phyloP scores from a whole-genome alignment of 306 rosid genomes.

The cucumber (Cucumis sativus) region DNA sequence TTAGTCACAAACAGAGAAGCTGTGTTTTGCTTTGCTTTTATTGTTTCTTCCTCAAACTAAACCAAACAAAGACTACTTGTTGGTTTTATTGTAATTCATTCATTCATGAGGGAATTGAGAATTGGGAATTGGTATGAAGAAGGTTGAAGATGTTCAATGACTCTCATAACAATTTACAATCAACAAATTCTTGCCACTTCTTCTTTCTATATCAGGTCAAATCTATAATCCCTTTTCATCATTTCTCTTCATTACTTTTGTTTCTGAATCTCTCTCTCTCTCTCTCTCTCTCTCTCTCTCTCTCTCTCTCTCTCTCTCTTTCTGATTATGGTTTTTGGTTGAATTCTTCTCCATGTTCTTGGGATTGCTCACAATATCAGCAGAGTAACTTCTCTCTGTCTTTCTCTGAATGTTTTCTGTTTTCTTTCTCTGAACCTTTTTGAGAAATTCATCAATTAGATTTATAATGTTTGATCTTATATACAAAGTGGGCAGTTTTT shows the following conservation, averaged over 20 bases:
- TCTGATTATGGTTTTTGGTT: neutral
- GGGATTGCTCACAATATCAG: neutral
- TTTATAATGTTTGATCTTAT: neutral
- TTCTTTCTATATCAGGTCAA: constrained; percentile 6
- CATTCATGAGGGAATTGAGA: neutral
- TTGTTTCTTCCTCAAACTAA: constrained; percentile 26
- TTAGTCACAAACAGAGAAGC: neutral
- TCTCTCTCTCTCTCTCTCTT: too few relatives aligned
- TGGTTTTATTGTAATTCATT: neutral
- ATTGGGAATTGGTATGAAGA: neutral
- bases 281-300: too few relatives aligned
- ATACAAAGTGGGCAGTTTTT: constrained; percentile 19
- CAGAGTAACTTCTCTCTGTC: neutral
- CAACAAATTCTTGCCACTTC: neutral
- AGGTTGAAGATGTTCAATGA: constrained; percentile 8
- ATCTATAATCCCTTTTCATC: neutral
- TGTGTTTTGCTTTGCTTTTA: constrained; percentile 25
- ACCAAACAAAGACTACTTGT: neutral
- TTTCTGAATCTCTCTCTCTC: neutral
- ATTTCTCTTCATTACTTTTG: neutral
- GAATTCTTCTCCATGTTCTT: neutral
- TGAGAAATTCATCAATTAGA: neutral
- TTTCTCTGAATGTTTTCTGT: neutral
- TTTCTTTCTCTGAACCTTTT: neutral
- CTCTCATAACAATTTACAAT: neutral